Base-by-base conservation (phyloP, 225 moss, liverwort and hornwort species). In the Polytrichum formosum region DNA sequence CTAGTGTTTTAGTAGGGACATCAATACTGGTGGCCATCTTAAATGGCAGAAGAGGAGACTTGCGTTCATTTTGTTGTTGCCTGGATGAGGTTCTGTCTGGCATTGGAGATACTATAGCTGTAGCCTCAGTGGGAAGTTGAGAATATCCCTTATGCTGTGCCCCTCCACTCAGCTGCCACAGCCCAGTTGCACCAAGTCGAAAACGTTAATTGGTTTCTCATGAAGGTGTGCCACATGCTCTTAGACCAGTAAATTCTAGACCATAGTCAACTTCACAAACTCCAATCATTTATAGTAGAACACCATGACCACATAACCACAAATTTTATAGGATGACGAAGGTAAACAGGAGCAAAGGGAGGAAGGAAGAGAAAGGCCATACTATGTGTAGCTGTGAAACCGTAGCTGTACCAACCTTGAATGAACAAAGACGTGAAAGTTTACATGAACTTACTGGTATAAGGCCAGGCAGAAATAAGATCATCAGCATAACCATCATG, bases 401-500 rank as follows among this genome's bases (percentile, higher is more conserved):
- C 0, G 13, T 46, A 46, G 13, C 4, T 46, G 46, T 13, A 46
- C 3, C 1, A 46, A 1, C 7, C 31, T 56, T 56, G 19, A 56
- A 56, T 20, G n/a, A 18, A 56, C 19, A 56, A 56, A 56, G 6
- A 56, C 6, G 21, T 22, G 58, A 58, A 22, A 23, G n/a, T 6
- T 58, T n/a, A n/a, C 23, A 58, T 23, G 22, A 29, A 75, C 89
- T 78, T 82, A 95, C 95, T 73, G 89, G 90, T 82, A 93, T 83
- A 59, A 88, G 73, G 65, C 88, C 93, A 7, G 96, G 96, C 70
- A 96, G 78, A 62, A 91, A 73, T 63, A 96, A 75, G 67, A 96
- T 96, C 31, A 91, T 64, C 54, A 96, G 64, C 96, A 96, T 96
- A 59, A 93, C 68, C 63, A 76, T 83, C 96, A 96, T 96, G 70